A percentile compares a stretch with the other conserved stretches of the same genome.
phyloP scores from a whole-genome alignment of 331 rosid species.

The Telfairia occidentalis region DNA sequence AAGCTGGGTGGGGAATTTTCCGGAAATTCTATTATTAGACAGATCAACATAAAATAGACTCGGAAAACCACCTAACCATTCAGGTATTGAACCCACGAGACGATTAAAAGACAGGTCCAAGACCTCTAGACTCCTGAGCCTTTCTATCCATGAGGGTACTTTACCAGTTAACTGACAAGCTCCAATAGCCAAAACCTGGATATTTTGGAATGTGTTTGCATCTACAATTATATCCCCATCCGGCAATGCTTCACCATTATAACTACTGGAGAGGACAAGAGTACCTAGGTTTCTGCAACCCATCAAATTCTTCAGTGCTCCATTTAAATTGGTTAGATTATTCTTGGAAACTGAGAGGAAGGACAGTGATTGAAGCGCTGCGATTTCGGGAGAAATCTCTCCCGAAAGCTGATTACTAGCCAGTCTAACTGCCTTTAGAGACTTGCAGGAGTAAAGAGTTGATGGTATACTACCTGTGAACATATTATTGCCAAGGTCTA shows the following conservation, averaged over 20 bases:
- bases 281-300: constrained; percentile 55
- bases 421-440: constrained; percentile 63
- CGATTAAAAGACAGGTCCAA: constrained; percentile 62
- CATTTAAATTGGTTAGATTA: constrained; percentile 38
- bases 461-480: constrained; percentile 60
- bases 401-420: constrained; percentile 57
- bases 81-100: constrained; percentile 55
- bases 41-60: constrained; percentile 74
- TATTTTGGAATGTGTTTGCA: constrained; percentile 41
- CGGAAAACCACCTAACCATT: constrained; percentile 58
- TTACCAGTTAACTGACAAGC: constrained; percentile 55
- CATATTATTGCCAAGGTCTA: constrained; percentile 70
- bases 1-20: constrained; percentile 50
- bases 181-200: constrained; percentile 62
- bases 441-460: constrained; percentile 64
- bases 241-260: constrained; percentile 41
- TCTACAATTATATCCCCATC: constrained; percentile 32
- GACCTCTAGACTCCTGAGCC: constrained; percentile 42
- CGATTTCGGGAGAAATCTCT: constrained; percentile 47
- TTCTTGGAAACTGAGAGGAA: constrained; percentile 65
- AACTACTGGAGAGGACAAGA: constrained; percentile 44
- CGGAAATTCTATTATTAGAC: constrained; percentile 46
- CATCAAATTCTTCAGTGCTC: constrained; percentile 47
- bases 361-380: constrained; percentile 39
- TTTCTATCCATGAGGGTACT: constrained; percentile 63